Evolutionary conservation across 2,329 filamentous ascomycete genomes (phyloP).

Genomic region (Fusarium newnesense): DNA sequence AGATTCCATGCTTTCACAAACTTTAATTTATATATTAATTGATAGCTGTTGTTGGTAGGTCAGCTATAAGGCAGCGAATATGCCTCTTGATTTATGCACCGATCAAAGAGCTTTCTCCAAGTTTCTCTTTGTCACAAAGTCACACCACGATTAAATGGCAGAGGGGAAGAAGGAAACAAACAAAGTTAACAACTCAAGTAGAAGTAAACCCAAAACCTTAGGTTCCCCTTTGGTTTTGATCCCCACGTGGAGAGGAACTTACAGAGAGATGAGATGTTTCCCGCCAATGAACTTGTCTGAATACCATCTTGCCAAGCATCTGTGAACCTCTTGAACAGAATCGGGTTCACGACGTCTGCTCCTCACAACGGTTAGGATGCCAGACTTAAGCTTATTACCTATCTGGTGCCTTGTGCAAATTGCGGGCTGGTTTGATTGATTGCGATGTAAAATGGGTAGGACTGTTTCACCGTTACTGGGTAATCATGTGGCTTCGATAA

Average conservation of each 20-base stretch:
- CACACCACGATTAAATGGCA: not conserved
- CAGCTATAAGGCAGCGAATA: not conserved
- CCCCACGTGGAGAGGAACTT: conserved; percentile 6
- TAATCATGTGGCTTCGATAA: not conserved
- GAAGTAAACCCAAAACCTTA: not conserved
- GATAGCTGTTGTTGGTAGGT: not conserved
- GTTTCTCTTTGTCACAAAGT: too few relatives aligned
- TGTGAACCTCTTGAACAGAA: conserved; percentile 12
- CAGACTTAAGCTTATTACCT: not conserved
- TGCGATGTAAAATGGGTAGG: not conserved
- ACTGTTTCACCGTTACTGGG: not conserved
- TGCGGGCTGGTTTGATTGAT: not conserved
- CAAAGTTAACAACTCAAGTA: not conserved
- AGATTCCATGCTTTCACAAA: conserved; percentile 1
- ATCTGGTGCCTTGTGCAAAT: not conserved
- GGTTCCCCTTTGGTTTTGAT: not conserved
- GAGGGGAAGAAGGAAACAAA: not conserved
- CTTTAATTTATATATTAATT: not conserved
- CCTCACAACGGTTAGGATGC: not conserved
- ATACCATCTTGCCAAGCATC: conserved; percentile 30
- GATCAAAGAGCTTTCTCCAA: not conserved
- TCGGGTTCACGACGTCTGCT: conserved; percentile 19
- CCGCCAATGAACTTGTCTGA: conserved; percentile 22
- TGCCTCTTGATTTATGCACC: not conserved
- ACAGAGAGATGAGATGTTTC: conserved; percentile 7